Evolutionary conservation across 768 basidiomycete genomes (phyloP).

Genomic region (Cystobasidium tubakii): DNA sequence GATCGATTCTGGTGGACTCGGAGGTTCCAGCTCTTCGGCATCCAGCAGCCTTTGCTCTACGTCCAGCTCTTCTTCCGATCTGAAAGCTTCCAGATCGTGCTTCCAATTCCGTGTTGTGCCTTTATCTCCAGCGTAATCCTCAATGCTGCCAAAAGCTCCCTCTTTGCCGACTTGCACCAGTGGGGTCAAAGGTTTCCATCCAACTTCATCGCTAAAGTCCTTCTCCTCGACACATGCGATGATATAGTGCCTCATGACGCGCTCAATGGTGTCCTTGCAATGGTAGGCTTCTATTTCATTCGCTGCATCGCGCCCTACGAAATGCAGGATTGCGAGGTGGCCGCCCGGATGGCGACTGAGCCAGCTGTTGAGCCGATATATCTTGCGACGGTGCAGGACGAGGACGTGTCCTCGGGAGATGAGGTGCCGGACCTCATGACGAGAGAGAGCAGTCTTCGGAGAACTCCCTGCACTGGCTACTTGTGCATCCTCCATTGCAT

Average conservation of each 20-base stretch:
- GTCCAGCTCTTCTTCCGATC: slow-evolving; percentile 12
- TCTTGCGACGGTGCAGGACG: slow-evolving; percentile 32
- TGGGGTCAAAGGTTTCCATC: slow-evolving; percentile 73
- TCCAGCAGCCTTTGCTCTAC: slow-evolving; percentile 34
- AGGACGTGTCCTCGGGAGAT: slow-evolving; percentile 39
- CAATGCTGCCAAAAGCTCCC: slow-evolving; percentile 55
- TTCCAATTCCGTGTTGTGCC: slow-evolving; percentile 49
- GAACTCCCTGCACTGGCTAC: neutral
- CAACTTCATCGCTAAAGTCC: slow-evolving; percentile 50
- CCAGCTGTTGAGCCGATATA: slow-evolving; percentile 56
- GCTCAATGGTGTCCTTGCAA: slow-evolving; percentile 56
- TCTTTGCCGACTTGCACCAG: slow-evolving; percentile 75
- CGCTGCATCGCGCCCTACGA: slow-evolving; percentile 86
- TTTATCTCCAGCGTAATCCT: slow-evolving; percentile 54
- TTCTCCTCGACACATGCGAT: slow-evolving; percentile 58
- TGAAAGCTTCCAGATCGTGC: slow-evolving; percentile 38
- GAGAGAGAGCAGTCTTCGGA: neutral
- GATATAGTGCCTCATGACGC: slow-evolving; percentile 60
- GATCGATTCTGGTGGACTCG: slow-evolving; percentile 38
- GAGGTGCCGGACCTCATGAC: slow-evolving; percentile 28
- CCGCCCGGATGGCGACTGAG: slow-evolving; percentile 86
- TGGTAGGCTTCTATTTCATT: slow-evolving; percentile 95
- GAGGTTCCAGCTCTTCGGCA: slow-evolving; percentile 47
- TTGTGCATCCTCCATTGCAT: neutral
- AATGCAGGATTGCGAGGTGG: slow-evolving; percentile 79